Base-by-base conservation (phyloP, 345 rosid species). In the Salix dunnii region DNA sequence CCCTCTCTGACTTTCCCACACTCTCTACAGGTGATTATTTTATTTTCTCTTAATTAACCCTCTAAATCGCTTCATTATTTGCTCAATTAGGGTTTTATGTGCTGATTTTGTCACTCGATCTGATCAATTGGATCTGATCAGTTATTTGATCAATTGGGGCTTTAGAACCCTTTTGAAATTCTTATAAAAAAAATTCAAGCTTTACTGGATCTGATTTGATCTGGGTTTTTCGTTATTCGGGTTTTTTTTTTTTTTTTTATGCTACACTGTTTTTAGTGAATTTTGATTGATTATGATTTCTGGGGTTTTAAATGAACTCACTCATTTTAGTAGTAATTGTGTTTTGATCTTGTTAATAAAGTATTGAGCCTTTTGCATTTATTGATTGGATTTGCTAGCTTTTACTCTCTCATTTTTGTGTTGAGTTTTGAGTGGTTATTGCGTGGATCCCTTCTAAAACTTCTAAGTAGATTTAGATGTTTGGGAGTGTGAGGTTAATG, bases 171-270 rank as follows among this genome's bases (percentile, higher is more conserved):
- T 13, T 75, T 40, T 23, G 7, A 27, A 21, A 64, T 69, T 65
- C 72, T 61, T 46, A 67, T 43, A 43, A 43, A 48, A 63, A 63
- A 35, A 35, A 35, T 81, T 68, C 36, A 46, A 67, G 68, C 35
- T 61, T 55, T 46, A 72, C 71, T 68, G 23, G 74, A 55, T 75
- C 73, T 12, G 46, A 63, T 80, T 63, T 68, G 81, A 82, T 80
- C 79, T 77, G 73, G 28, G 5, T 51, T 58, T 2, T 74, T 67
- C 7, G 38, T 76, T 27, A 31, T 71, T 21, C 78, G 71, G 7
- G 11, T 25, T 49, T 64, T 66, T 21, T n/a, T 49, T 11, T 8
- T 25, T 49, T 64, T 66, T 21, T n/a, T 49, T 11, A 48, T 13
- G 74, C 21, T 30, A 6, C 68, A 1, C 42, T 18, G n/a, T 33